Percentiles rank a stretch among this genome's conserved stretches.
phyloP scores from a whole-genome alignment of 2,329 filamentous ascomycete species.

The Fusarium proliferatum region DNA sequence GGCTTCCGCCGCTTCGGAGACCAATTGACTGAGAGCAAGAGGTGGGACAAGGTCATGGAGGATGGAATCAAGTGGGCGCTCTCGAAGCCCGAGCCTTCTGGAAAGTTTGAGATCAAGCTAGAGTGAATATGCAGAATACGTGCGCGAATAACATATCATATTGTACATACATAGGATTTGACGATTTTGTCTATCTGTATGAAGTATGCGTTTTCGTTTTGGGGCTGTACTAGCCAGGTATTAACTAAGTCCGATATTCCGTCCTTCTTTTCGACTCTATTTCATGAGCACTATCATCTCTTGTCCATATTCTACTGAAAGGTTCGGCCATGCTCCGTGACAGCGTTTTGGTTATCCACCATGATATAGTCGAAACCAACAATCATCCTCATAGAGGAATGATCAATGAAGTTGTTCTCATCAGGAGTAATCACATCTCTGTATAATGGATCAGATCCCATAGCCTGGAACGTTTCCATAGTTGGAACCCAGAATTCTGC shows the following conservation, averaged over 20 bases:
- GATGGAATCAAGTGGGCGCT: slow-evolving; percentile 57
- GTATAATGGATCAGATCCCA: slow-evolving; percentile 1
- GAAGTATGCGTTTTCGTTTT: accelerated
- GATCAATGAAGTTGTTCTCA: slow-evolving; percentile 8
- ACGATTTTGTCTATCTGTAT: no score
- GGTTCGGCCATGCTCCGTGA: background rate
- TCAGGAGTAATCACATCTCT: background rate
- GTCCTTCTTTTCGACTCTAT: background rate
- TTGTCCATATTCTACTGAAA: background rate
- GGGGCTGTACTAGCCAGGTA: background rate
- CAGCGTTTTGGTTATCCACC: slow-evolving; percentile 15
- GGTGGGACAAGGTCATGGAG: slow-evolving; percentile 58
- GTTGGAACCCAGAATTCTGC: slow-evolving; percentile 5
- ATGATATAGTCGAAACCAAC: slow-evolving; percentile 14
- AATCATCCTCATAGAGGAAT: background rate
- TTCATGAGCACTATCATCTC: background rate
- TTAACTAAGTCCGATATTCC: background rate
- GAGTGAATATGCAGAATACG: background rate
- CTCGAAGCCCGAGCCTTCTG: slow-evolving; percentile 47
- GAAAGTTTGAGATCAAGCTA: slow-evolving; percentile 38
- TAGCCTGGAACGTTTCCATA: slow-evolving; percentile 1
- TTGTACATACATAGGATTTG: background rate
- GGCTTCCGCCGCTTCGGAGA: slow-evolving; percentile 57
- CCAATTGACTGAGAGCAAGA: slow-evolving; percentile 49
- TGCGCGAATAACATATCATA: background rate